phyloP scores from a whole-genome alignment of 2,329 filamentous ascomycete species.

The Colletotrichum incanum region DNA sequence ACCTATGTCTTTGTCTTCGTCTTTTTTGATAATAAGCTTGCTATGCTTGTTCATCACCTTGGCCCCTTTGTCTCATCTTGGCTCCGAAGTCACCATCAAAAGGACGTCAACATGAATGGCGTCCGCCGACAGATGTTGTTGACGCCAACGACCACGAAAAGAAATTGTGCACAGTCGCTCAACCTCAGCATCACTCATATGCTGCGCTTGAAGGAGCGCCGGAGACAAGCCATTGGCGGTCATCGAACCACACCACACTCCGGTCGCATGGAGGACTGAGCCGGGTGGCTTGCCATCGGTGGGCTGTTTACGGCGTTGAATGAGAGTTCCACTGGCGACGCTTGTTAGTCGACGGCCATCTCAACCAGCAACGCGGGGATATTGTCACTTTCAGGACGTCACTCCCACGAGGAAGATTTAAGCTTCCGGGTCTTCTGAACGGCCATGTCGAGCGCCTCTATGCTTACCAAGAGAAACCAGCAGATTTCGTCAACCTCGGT shows the following conservation, averaged over 20 bases:
- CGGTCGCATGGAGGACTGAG: not conserved
- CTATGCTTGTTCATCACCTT: slow-evolving; percentile 8
- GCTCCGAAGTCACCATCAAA: not conserved
- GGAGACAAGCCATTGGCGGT: not conserved
- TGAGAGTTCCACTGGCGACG: not conserved
- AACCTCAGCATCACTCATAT: not conserved
- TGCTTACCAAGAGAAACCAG: slow-evolving; percentile 12
- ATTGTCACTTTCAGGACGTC: not conserved
- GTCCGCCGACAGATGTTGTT: not conserved
- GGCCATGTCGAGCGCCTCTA: not conserved
- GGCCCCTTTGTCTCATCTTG: not conserved
- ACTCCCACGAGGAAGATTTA: not conserved
- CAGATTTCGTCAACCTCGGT: not conserved
- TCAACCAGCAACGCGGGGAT: too few species aligned
- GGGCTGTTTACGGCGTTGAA: not conserved
- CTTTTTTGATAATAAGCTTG: not conserved
- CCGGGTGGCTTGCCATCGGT: not conserved
- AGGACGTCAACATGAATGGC: not conserved
- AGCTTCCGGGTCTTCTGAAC: not conserved
- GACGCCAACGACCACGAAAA: not conserved
- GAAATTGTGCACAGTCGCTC: not conserved
- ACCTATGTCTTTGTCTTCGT: not conserved
- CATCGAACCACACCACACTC: not conserved
- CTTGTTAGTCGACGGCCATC: not conserved
- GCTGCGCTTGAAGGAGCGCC: not conserved